Conservation (phyloP, 192 early-diverging fungal species). For the Entrophospora sp. region DNA sequence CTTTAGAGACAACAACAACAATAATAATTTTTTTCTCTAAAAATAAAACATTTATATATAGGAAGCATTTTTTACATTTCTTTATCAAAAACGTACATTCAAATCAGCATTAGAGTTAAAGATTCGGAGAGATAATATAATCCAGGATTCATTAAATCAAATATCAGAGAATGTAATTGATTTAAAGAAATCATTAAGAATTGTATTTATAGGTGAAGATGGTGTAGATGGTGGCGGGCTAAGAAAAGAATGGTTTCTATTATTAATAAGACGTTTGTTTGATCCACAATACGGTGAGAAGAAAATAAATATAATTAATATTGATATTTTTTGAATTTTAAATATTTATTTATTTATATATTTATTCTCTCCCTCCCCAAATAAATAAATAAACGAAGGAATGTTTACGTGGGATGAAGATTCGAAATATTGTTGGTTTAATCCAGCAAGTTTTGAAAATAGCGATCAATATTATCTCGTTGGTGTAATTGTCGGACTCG, state of each 20-base stretch:
- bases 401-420: conserved; percentile 70
- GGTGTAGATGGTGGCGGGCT: conserved; percentile 95
- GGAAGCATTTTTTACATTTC: conserved; percentile 51
- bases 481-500: conserved; percentile 84
- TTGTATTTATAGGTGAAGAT: conserved; percentile 89
- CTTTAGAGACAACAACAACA: no score
- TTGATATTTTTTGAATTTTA: conserved; percentile 28
- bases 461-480: conserved; percentile 82
- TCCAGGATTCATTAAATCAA: conserved; percentile 69
- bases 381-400: no score
- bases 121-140: conserved; percentile 54
- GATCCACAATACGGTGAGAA: conserved; percentile 75
- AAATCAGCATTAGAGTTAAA: conserved; percentile 53
- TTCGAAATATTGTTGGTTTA: conserved; percentile 62
- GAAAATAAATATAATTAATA: neutral
- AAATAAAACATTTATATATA: conserved; percentile 27
- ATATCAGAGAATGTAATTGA: conserved; percentile 68
- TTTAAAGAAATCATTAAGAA: conserved; percentile 83
- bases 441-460: conserved; percentile 64
- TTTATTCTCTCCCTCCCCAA: no score
- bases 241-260: conserved; percentile 95
- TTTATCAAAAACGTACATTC: conserved; percentile 39
- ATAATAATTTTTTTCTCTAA: conserved; percentile 4
- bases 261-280: conserved; percentile 85
- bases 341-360: neutral